Base-by-base conservation (phyloP, 148 eudicot genomes). In the Cornus controversa region DNA sequence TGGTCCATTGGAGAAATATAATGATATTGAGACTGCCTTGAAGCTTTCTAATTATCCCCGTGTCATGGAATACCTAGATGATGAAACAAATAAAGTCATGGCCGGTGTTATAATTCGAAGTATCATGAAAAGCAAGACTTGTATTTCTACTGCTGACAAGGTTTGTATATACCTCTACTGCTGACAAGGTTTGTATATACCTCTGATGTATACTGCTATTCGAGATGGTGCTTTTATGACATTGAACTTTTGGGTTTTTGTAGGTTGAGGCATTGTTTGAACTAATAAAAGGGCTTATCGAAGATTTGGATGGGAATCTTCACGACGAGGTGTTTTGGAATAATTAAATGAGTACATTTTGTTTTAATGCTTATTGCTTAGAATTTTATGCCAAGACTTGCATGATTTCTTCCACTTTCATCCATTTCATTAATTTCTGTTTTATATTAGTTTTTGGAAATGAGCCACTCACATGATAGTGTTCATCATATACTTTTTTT, bases 1-100 rank as follows among this genome's bases (percentile, higher is more conserved):
- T 84, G 99, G 98, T 79, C 99, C 99, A 22, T 81, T 96, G 84
- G 97, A 96, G 78, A 96, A 93, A 80, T 96, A 93, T 85, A 96
- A 93, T 75, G 85, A 85, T 85, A 92, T 96, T 71, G 94, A 90
- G 74, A 96, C 90, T 80, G 99, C 98, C 29, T 77, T 96, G 81
- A 96, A 96, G 89, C 97, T 96, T 79, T 82, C 98, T 15, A 93
- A 96, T 78, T 96, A 96, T 85, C 92, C 98, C 31, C 89, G 83
- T 73, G 90, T 91, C 72, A 86, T 96, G 94, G 97, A 91, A 79
- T 86, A 82, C 83, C 92, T 96, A 75, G 94, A 88, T 80, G 67
- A 84, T 87, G 90, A 75, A 70, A 93, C 99, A 69, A 91, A 92
- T 71, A 96, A 90, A 84, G 87, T 91, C 79, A 93, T 96, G 99